Evolutionary conservation across 179 eudicot species (phyloP).

Genomic region (Silene coronaria): DNA sequence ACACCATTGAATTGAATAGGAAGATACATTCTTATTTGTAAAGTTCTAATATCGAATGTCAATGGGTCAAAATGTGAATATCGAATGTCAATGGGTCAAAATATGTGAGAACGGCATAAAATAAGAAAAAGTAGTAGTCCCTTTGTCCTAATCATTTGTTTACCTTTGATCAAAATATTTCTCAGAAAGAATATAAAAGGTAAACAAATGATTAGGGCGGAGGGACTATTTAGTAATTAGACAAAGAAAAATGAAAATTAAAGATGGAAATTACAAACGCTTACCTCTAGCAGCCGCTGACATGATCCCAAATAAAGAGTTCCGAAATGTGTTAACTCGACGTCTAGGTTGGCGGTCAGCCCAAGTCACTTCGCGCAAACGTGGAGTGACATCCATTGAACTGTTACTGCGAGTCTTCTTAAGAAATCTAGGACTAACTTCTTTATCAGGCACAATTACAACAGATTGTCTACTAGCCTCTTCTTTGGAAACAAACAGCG

Average conservation of each 20-base stretch:
- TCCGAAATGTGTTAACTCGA: conserved; percentile 36
- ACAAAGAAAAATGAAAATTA: not conserved
- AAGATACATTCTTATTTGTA: not conserved
- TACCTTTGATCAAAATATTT: no score
- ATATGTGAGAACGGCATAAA: not conserved
- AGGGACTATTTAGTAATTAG: no score
- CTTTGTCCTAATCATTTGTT: no score
- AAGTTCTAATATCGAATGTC: no score
- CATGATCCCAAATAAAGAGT: conserved; percentile 61
- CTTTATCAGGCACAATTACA: conserved; percentile 4
- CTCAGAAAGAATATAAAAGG: no score
- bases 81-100: not conserved
- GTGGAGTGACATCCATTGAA: conserved; percentile 25
- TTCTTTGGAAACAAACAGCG: conserved; percentile 28
- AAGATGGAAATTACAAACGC: not conserved
- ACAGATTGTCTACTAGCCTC: conserved; percentile 7
- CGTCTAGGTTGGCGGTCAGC: conserved; percentile 28
- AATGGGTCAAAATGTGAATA: no score
- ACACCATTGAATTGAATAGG: not conserved
- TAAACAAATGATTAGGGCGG: no score
- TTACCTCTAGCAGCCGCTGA: conserved; percentile 46
- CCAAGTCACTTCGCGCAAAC: conserved; percentile 26
- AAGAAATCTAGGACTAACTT: conserved; percentile 21
- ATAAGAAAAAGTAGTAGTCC: no score
- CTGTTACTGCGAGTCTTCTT: conserved; percentile 35